phyloP scores from a whole-genome alignment of 345 rosid genomes.

The Bretschneidera sinensis region DNA sequence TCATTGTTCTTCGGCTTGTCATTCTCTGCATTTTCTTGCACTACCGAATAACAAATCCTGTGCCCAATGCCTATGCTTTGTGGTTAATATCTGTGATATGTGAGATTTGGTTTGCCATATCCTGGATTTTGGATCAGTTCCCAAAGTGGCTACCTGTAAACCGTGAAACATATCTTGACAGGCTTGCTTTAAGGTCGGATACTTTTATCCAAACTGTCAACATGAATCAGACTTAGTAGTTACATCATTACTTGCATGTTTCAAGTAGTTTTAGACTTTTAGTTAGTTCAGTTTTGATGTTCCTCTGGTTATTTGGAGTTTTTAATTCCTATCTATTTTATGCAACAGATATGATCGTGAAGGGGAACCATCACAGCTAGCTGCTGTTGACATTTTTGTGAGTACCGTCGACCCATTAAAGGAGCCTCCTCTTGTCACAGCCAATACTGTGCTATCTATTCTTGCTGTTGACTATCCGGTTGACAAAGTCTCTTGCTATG shows the following conservation, averaged over 20 bases:
- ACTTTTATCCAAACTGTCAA: background rate
- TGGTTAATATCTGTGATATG: constrained; percentile 94
- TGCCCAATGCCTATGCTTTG: constrained; percentile 69
- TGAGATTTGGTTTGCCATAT: constrained; percentile 95
- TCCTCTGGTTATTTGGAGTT: background rate
- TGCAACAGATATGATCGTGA: constrained; percentile 73
- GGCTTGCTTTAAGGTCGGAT: constrained; percentile 74
- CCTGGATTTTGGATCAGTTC: constrained; percentile 98
- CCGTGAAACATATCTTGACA: constrained; percentile 92
- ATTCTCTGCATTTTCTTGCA: constrained; percentile 83
- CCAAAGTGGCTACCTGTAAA: constrained; percentile 94
- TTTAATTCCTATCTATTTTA: constrained; percentile 1
- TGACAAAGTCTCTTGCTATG: constrained; percentile 92
- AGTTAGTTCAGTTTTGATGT: background rate
- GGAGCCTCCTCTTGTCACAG: constrained; percentile 97
- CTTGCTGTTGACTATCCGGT: constrained; percentile 92
- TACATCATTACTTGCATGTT: constrained; percentile 4
- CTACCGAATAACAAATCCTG: constrained; percentile 87
- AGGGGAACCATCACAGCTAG: constrained; percentile 88
- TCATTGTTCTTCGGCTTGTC: constrained; percentile 79
- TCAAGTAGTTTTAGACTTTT: background rate
- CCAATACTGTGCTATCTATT: constrained; percentile 88
- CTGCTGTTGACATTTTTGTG: constrained; percentile 89
- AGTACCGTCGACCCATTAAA: constrained; percentile 95
- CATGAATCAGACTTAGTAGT: background rate